Evolutionary conservation across 2,329 filamentous ascomycete species (phyloP).

Genomic region (Torrubiella hemipterigena): DNA sequence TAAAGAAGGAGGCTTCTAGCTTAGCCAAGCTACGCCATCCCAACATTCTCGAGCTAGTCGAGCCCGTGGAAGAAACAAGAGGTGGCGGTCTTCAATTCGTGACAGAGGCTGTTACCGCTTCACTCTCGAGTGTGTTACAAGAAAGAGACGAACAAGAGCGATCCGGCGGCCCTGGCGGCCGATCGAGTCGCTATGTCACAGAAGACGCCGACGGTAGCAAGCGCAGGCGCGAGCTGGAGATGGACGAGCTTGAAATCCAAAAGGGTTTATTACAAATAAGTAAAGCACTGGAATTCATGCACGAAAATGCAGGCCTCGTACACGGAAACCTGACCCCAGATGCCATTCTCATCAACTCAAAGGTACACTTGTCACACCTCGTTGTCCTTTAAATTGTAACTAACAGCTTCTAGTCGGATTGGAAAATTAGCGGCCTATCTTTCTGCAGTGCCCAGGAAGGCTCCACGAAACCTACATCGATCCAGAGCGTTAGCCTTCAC

Average conservation of each 20-base stretch:
- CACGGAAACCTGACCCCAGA: conserved; percentile 93
- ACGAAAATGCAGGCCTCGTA: conserved; percentile 87
- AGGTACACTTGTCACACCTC: conserved; percentile 38
- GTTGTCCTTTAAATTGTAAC: conserved; percentile 4
- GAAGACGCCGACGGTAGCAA: conserved; percentile 66
- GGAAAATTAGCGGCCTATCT: conserved; percentile 92
- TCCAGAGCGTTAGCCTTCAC: conserved; percentile 68
- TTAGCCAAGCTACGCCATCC: conserved; percentile 83
- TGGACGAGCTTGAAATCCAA: conserved; percentile 95
- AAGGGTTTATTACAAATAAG: conserved; percentile 89
- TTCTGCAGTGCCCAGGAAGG: conserved; percentile 76
- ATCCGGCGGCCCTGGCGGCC: conserved; percentile 52
- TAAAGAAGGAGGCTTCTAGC: conserved; percentile 85
- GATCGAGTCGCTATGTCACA: conserved; percentile 67
- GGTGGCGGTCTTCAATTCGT: conserved; percentile 90
- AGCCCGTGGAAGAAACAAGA: conserved; percentile 90
- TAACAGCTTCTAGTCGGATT: conserved; percentile 59
- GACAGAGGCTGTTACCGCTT: conserved; percentile 82
- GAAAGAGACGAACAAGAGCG: conserved; percentile 86
- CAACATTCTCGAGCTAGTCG: conserved; percentile 80
- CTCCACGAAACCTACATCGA: conserved; percentile 61
- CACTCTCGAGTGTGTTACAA: conserved; percentile 66
- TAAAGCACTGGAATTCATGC: conserved; percentile 88
- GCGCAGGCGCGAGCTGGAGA: conserved; percentile 70
- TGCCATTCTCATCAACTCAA: conserved; percentile 85